A percentile compares a stretch with the other conserved stretches of the same genome.
These are phyloP conservation scores for Fusarium sp. DNA, from an alignment of 2,329 filamentous ascomycete genomes.

Conservation along the genomic window DNA sequence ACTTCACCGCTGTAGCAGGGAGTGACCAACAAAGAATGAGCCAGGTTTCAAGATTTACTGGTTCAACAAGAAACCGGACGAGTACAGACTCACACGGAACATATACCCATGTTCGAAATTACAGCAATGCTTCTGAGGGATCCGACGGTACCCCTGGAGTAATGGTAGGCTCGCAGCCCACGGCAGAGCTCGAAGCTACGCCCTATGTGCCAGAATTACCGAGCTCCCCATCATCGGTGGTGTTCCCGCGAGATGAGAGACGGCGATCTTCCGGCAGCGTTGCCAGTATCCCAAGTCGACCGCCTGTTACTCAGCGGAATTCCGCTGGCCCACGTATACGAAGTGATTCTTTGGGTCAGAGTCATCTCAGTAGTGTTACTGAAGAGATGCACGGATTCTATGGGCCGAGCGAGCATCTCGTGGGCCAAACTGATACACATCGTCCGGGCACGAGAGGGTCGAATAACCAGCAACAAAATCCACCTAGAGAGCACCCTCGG, in stretches of 20 bases:
- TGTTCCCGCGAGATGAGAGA: slow-evolving; percentile 35
- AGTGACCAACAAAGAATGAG: slow-evolving; percentile 28
- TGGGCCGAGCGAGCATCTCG: slow-evolving; percentile 53
- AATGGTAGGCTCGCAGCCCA: slow-evolving; percentile 10
- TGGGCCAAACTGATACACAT: slow-evolving; percentile 55
- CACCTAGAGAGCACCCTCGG: background rate
- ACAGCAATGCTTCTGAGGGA: slow-evolving; percentile 58
- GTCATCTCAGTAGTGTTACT: slow-evolving; percentile 48
- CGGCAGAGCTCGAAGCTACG: slow-evolving; percentile 53
- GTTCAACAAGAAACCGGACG: slow-evolving; percentile 42
- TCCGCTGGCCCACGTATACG: slow-evolving; percentile 45
- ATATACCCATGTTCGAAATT: slow-evolving; percentile 54
- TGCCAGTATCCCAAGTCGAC: slow-evolving; percentile 31
- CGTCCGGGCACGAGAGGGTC: slow-evolving; percentile 33
- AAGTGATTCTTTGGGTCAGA: slow-evolving; percentile 41
- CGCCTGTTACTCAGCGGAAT: slow-evolving; percentile 42
- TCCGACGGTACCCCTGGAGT: slow-evolving; percentile 50
- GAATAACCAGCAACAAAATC: background rate
- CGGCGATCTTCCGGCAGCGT: slow-evolving; percentile 46
- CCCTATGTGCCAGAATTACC: slow-evolving; percentile 53
- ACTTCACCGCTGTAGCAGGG: slow-evolving; percentile 43
- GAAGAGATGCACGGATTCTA: slow-evolving; percentile 64
- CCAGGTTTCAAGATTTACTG: slow-evolving; percentile 36
- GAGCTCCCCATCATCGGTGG: slow-evolving; percentile 41
- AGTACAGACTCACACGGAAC: slow-evolving; percentile 55